Conservation (phyloP, 2,329 filamentous ascomycete genomes). For the Xylariales sp. region DNA sequence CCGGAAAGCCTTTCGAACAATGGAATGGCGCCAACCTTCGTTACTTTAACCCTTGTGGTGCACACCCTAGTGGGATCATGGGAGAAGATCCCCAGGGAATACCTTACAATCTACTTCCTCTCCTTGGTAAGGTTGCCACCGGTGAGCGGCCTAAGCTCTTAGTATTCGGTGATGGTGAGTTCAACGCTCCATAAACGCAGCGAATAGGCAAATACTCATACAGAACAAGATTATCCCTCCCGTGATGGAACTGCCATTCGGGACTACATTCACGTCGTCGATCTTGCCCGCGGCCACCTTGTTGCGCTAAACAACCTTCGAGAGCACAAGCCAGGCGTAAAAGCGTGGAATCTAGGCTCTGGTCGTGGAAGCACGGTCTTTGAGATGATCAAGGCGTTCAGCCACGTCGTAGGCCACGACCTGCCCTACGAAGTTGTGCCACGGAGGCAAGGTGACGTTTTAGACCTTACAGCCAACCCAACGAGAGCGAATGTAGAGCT, state of each 20-base stretch:
- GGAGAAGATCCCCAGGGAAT: slow-evolving; percentile 97
- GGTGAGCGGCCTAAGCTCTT: slow-evolving; percentile 94
- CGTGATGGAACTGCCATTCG: slow-evolving; percentile 93
- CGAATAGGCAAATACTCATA: slow-evolving; percentile 18
- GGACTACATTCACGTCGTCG: slow-evolving; percentile 97
- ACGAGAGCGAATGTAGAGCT: slow-evolving; percentile 88
- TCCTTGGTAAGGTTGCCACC: slow-evolving; percentile 95
- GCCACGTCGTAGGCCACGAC: slow-evolving; percentile 83
- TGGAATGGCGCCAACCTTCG: slow-evolving; percentile 95
- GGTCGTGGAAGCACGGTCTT: slow-evolving; percentile 95
- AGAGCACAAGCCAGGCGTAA: slow-evolving; percentile 85
- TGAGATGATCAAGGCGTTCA: slow-evolving; percentile 97
- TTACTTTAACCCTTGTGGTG: slow-evolving; percentile 98
- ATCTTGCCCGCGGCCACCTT: slow-evolving; percentile 87
- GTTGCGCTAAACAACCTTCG: slow-evolving; percentile 91
- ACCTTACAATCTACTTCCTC: slow-evolving; percentile 93
- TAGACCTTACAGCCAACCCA: slow-evolving; percentile 94
- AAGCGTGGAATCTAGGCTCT: slow-evolving; percentile 96
- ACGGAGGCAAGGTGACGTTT: slow-evolving; percentile 87
- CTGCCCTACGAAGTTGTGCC: slow-evolving; percentile 87
- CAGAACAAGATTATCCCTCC: slow-evolving; percentile 80
- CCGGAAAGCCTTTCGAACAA: slow-evolving; percentile 78
- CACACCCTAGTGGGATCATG: slow-evolving; percentile 96
- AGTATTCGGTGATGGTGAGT: slow-evolving; percentile 90
- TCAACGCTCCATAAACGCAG: background rate